phyloP scores from a whole-genome alignment of 176 grass and related monocot genomes.

The Avena atlantica region DNA sequence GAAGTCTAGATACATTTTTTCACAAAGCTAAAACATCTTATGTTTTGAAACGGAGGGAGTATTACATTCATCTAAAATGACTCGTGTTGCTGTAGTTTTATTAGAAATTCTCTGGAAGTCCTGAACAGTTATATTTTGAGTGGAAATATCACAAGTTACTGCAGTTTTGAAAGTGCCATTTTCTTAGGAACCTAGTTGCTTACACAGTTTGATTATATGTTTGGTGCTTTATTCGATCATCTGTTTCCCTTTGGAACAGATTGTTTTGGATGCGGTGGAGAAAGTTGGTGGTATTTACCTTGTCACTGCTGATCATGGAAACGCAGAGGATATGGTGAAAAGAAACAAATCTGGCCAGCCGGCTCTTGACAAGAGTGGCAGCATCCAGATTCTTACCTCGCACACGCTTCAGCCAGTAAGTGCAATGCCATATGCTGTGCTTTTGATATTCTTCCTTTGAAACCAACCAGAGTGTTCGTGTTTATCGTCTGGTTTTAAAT shows the following conservation, averaged over 20 bases:
- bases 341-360: conserved; percentile 91
- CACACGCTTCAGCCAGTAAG: conserved; percentile 97
- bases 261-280: conserved; percentile 88
- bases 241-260: conserved; percentile 46
- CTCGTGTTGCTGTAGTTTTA: too few relatives aligned
- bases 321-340: conserved; percentile 99
- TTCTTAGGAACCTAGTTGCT: not conserved
- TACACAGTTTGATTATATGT: not conserved
- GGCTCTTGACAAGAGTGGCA: conserved; percentile 61
- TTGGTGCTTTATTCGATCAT: not conserved
- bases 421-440: not conserved
- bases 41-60: not conserved
- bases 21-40: not conserved
- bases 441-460: not conserved
- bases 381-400: conserved; percentile 95
- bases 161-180: too few relatives aligned
- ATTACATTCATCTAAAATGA: not conserved
- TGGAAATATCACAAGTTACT: too few relatives aligned
- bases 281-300: conserved; percentile 93
- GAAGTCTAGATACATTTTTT: too few relatives aligned
- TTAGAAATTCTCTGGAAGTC: not conserved
- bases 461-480: not conserved
- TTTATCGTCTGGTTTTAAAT: conserved; percentile 28
- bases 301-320: conserved; percentile 98
- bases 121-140: not conserved